These are phyloP conservation scores for Mortierella sp. DNA, from an alignment of 371 early-diverging fungal species.

Conservation along the genomic window DNA sequence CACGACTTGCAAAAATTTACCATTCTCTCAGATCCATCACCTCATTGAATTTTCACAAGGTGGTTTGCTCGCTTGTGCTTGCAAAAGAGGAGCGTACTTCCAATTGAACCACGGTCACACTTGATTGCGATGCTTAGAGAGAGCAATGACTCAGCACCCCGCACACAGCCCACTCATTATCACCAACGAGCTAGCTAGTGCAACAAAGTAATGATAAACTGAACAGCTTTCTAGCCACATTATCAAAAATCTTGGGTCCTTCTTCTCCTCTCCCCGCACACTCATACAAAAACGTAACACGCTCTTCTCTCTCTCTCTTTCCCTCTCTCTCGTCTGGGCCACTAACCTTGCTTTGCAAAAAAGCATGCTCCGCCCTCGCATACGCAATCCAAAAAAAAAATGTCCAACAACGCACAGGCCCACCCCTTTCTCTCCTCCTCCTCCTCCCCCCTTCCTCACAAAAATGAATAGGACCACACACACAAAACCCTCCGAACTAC, in stretches of 20 bases:
- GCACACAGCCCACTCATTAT: too few relatives aligned
- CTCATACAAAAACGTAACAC: too few relatives aligned
- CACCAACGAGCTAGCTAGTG: too few relatives aligned
- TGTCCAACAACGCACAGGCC: conserved; percentile 4
- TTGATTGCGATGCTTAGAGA: neutral
- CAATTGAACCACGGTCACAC: neutral
- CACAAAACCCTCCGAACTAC: neutral
- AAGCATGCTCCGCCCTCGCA: neutral
- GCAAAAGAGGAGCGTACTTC: neutral
- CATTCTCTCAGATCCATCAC: too few relatives aligned
- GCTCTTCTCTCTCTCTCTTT: neutral
- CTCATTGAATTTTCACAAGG: too few relatives aligned
- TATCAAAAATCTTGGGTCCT: too few relatives aligned
- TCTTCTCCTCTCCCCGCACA: too few relatives aligned
- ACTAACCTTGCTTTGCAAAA: neutral
- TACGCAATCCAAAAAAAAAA: neutral
- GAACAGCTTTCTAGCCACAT: too few relatives aligned
- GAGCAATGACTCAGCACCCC: neutral
- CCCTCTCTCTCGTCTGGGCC: neutral
- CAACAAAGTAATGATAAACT: too few relatives aligned
- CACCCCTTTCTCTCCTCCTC: too few relatives aligned
- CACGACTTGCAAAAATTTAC: too few relatives aligned
- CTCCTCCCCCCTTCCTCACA: neutral
- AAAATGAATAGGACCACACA: neutral
- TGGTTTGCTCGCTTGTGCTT: too few relatives aligned